Base-by-base conservation (phyloP, 23 red algal species). In the Gracilaria caudata region DNA sequence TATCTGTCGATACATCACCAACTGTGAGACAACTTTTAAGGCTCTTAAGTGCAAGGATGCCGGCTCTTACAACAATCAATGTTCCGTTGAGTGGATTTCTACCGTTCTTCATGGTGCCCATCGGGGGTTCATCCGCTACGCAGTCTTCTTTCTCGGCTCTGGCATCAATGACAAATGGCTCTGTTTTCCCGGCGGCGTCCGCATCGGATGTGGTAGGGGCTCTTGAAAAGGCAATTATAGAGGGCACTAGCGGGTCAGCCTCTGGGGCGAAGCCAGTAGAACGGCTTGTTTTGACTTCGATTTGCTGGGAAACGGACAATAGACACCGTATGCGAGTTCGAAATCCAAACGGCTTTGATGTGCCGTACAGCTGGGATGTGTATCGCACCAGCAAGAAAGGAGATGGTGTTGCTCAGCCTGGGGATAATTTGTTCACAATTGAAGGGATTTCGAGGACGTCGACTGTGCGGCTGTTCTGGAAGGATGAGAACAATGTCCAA, bases 131-230 rank as follows among this genome's bases (percentile, higher is more conserved):
- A 32, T 28, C 60, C 26, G 24, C 60, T 28, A 65, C 60, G 24
- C 25, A 65, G 23, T 8, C 26, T 16, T 32, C 26, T 65, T 65
- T 65, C 23, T 65, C 60, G 26, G 9, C 60, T 35, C 29, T 65
- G 60, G 25, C 60, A 11, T 65, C 60, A 34, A 65, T 65, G 60
- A 65, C 60, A 16, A 65, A 65, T 65, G 60, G 60, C 10, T 32
- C 60, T 1, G 60, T 65, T 65, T 65, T 65, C 60, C 8, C 60
- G 7, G 60, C 60, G 3, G 60, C 60, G n/a, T 65, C 60, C 20
- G 60, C 60, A 11, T 65, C 60, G 12, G 60, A 65, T 11, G 60
- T 65, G 25, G 60, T 65, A 11, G 60, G 7, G 12, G 60, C 60
- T 65, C 14, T 65, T 11, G 32, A 30, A 16, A 65, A 65, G 24